Conservation (phyloP, 2,329 filamentous ascomycete species). For the Botryotinia narcissicola region DNA sequence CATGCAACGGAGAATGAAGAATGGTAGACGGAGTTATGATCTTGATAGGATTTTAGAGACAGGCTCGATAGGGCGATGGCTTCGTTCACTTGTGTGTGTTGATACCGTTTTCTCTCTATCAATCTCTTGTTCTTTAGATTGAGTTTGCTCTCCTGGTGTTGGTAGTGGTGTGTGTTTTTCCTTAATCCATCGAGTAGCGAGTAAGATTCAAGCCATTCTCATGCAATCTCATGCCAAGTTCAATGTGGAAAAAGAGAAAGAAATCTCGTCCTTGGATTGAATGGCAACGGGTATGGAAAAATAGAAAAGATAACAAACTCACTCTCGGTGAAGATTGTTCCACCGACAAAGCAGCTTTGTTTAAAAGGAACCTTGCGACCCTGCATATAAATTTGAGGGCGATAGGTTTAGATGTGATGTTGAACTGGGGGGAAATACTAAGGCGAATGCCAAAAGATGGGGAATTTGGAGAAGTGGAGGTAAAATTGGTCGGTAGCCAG, state of each 20-base stretch:
- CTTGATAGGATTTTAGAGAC: neutral
- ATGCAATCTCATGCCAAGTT: neutral
- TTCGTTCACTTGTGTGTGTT: neutral
- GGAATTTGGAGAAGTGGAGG: slow-evolving; percentile 22
- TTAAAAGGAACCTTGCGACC: neutral
- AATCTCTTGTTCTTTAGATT: neutral
- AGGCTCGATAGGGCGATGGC: neutral
- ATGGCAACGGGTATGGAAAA: slow-evolving; percentile 13
- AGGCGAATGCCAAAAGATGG: slow-evolving; percentile 18
- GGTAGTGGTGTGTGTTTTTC: neutral
- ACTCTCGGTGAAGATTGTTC: slow-evolving; percentile 22
- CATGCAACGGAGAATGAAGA: slow-evolving; percentile 9
- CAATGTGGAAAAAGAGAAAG: neutral
- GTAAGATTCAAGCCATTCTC: neutral
- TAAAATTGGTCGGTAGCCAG: slow-evolving; percentile 12
- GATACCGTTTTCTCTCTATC: neutral
- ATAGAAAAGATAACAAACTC: slow-evolving; percentile 6
- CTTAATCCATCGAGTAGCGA: neutral
- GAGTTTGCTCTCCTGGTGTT: neutral
- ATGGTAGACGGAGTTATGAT: neutral
- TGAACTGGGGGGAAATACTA: slow-evolving; percentile 2
- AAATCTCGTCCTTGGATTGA: neutral
- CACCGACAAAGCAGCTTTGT: slow-evolving; percentile 16
- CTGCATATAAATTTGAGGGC: slow-evolving; percentile 17
- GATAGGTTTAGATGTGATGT: slow-evolving; percentile 4